phyloP scores from a whole-genome alignment of 1,284 basidiomycete species.

The Sparassis latifolia region DNA sequence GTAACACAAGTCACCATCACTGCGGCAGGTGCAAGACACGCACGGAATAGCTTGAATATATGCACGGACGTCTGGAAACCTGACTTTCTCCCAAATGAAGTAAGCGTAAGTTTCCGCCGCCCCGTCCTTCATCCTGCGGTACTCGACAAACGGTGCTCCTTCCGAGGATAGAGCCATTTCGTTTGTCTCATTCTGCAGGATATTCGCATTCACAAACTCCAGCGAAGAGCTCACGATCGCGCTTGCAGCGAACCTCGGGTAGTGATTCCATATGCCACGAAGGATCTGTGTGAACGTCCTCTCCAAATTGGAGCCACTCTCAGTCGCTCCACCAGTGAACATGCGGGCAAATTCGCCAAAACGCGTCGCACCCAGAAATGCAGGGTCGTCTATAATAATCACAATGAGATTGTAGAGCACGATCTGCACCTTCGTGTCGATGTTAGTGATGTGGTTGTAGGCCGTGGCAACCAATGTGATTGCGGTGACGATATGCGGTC shows the following conservation, averaged over 20 bases:
- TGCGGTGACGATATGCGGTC: background rate
- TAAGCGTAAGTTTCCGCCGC: constrained; percentile 5
- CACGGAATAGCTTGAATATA: constrained; percentile 9
- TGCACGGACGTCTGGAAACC: constrained; percentile 6
- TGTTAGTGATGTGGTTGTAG: constrained; percentile 7
- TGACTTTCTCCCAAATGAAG: constrained; percentile 11
- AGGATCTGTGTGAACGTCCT: constrained; percentile 6
- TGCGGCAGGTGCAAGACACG: background rate
- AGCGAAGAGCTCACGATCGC: constrained; percentile 7
- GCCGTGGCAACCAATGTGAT: constrained; percentile 1
- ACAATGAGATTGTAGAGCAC: constrained; percentile 9
- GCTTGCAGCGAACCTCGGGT: constrained; percentile 6
- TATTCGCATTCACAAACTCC: constrained; percentile 8
- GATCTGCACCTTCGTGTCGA: constrained; percentile 9
- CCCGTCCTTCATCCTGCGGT: constrained; percentile 6
- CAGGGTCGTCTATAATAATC: constrained; percentile 6
- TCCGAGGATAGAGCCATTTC: constrained; percentile 1
- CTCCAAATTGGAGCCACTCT: constrained; percentile 9
- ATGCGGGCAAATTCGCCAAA: constrained; percentile 6
- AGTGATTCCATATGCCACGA: constrained; percentile 3
- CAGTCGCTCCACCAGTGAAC: constrained; percentile 4
- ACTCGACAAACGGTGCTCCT: constrained; percentile 2
- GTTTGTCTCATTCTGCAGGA: constrained; percentile 8
- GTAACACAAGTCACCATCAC: too few relatives aligned
- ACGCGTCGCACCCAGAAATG: constrained; percentile 4